Conservation (phyloP, 805 yeast genomes). For the Starmerella apis region DNA sequence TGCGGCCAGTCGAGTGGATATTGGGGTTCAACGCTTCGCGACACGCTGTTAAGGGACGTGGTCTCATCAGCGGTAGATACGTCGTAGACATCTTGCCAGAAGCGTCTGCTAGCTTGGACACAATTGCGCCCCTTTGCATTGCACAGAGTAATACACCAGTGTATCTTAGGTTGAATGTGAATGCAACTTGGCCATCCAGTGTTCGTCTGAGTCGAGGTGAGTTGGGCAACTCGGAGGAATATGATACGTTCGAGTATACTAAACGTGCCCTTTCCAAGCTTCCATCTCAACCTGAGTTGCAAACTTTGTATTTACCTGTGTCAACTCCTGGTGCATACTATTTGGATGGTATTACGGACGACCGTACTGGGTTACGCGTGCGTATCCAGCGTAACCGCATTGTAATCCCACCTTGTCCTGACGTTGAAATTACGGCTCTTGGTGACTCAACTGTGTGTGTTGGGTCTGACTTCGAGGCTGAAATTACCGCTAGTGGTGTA, state of each 20-base stretch:
- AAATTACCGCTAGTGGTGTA: slow-evolving; percentile 56
- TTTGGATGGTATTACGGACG: slow-evolving; percentile 56
- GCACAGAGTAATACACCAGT: slow-evolving; percentile 28
- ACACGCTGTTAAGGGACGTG: not conserved
- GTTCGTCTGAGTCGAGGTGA: slow-evolving; percentile 44
- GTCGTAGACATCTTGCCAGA: slow-evolving; percentile 85
- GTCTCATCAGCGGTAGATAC: slow-evolving; percentile 50
- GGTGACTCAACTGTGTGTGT: slow-evolving; percentile 41
- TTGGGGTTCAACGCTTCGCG: not conserved
- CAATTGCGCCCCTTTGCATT: slow-evolving; percentile 49
- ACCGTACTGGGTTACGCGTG: slow-evolving; percentile 46
- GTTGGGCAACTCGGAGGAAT: slow-evolving; percentile 8
- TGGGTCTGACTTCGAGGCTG: slow-evolving; percentile 45
- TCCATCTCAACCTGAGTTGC: slow-evolving; percentile 12
- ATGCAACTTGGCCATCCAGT: slow-evolving; percentile 57
- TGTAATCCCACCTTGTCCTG: slow-evolving; percentile 67
- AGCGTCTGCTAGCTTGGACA: slow-evolving; percentile 68
- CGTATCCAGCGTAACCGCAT: slow-evolving; percentile 36
- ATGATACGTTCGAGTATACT: slow-evolving; percentile 40
- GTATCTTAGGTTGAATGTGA: slow-evolving; percentile 63
- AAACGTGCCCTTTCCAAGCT: slow-evolving; percentile 42
- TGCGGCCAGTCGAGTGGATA: slow-evolving; percentile 4
- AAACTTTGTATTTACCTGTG: slow-evolving; percentile 49
- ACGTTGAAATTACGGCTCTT: slow-evolving; percentile 41
- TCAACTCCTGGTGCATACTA: slow-evolving; percentile 66